Conservation (phyloP, 2,329 filamentous ascomycete species). For the Cladophialophora psammophila region DNA sequence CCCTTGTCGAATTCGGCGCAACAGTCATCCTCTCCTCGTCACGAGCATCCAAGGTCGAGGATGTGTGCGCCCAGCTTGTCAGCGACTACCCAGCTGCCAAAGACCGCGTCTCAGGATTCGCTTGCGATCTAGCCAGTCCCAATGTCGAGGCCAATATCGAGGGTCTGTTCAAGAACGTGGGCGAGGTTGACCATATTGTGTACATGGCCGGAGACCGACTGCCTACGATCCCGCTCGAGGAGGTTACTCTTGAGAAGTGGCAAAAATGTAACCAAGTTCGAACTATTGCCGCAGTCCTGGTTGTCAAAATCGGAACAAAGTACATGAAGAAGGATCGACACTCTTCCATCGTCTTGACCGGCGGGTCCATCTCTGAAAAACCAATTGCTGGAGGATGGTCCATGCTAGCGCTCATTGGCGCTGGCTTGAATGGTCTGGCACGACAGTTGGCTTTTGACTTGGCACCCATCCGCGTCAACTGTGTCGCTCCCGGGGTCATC, state of each 20-base stretch:
- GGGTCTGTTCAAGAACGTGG: constrained; percentile 49
- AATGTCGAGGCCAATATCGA: constrained; percentile 58
- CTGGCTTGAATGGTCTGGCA: constrained; percentile 62
- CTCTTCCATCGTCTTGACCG: constrained; percentile 65
- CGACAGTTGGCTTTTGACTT: constrained; percentile 68
- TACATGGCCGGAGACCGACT: constrained; percentile 63
- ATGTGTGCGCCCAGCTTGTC: constrained; percentile 56
- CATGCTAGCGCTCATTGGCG: constrained; percentile 57
- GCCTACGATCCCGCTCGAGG: constrained; percentile 49
- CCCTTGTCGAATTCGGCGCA: constrained; percentile 62
- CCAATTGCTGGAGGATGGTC: constrained; percentile 60
- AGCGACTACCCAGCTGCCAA: constrained; percentile 53
- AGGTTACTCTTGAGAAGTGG: constrained; percentile 52
- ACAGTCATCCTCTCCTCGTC: constrained; percentile 68
- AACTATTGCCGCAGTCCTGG: constrained; percentile 59
- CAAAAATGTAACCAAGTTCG: constrained; percentile 58
- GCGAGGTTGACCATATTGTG: constrained; percentile 62
- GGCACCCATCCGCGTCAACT: constrained; percentile 69
- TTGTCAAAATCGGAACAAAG: constrained; percentile 56
- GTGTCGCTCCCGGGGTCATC: constrained; percentile 64
- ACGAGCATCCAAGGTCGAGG: constrained; percentile 57
- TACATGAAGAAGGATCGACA: constrained; percentile 53
- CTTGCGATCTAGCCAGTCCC: constrained; percentile 57
- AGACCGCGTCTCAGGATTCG: constrained; percentile 51
- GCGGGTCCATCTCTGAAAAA: constrained; percentile 59